Percentiles rank a stretch among this genome's conserved stretches.
These are phyloP conservation scores for Halteria grandinella DNA, from an alignment of 73 alveolate genomes.

Conservation along the genomic window DNA sequence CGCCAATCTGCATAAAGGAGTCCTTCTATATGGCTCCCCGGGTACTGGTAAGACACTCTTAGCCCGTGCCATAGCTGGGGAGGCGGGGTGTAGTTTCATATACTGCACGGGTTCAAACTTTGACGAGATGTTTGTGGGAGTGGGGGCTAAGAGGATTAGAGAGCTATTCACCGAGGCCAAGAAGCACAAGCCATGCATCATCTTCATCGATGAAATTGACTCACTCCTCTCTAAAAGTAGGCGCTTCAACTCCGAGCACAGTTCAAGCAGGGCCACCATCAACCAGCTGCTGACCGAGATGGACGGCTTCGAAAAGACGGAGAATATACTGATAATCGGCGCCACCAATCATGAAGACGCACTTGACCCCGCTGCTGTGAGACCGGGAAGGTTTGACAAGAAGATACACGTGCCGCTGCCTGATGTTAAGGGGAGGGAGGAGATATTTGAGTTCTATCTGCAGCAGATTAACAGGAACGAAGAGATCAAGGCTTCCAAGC, in stretches of 20 bases:
- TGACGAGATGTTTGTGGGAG: constrained; percentile 98
- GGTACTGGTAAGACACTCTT: constrained; percentile 94
- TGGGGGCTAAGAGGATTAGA: constrained; percentile 87
- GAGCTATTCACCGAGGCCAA: constrained; percentile 86
- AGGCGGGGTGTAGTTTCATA: constrained; percentile 78
- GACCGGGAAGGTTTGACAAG: constrained; percentile 94
- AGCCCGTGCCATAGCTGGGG: constrained; percentile 95
- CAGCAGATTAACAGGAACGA: constrained; percentile 62
- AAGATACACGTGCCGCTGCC: constrained; percentile 90
- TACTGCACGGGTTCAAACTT: constrained; percentile 95
- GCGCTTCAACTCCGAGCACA: constrained; percentile 51
- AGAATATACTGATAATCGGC: constrained; percentile 86
- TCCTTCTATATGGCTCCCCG: constrained; percentile 83
- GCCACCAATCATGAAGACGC: constrained; percentile 92
- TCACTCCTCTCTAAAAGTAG: constrained; percentile 67
- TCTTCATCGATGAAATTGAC: constrained; percentile 97
- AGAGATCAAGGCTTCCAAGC: constrained; percentile 67
- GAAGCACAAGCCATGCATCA: constrained; percentile 89
- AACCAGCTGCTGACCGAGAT: constrained; percentile 79
- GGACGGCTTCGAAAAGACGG: constrained; percentile 85
- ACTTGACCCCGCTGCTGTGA: constrained; percentile 87
- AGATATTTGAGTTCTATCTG: constrained; percentile 77
- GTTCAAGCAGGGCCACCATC: constrained; percentile 71
- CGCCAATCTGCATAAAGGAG: constrained; percentile 91
- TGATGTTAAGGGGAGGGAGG: constrained; percentile 87